phyloP scores from a whole-genome alignment of 768 basidiomycete species.

The Xanthoconium purpureum region DNA sequence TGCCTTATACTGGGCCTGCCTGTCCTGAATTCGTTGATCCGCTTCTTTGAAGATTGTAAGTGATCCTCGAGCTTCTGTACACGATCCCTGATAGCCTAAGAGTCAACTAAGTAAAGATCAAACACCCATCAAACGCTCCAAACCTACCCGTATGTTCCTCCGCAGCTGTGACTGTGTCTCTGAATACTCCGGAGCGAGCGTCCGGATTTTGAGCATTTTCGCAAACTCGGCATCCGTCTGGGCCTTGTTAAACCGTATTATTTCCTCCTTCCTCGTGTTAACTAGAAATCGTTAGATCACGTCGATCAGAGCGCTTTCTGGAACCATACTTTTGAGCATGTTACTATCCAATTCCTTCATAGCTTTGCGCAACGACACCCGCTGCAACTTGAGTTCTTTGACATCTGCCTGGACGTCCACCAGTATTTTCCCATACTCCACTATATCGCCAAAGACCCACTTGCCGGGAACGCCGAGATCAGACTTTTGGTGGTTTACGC shows the following conservation, averaged over 20 bases:
- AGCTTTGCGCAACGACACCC: slow-evolving; percentile 37
- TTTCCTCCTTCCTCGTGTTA: slow-evolving; percentile 79
- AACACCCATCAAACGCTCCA: neutral
- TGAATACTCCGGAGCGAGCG: slow-evolving; percentile 85
- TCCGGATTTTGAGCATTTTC: slow-evolving; percentile 66
- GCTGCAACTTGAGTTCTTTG: slow-evolving; percentile 42
- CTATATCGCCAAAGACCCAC: slow-evolving; percentile 54
- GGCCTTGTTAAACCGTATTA: slow-evolving; percentile 73
- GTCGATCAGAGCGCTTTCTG: neutral
- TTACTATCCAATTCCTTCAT: slow-evolving; percentile 60
- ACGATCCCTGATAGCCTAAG: slow-evolving; percentile 64
- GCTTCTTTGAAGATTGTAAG: slow-evolving; percentile 67
- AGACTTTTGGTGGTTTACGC: slow-evolving; percentile 38
- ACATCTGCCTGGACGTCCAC: slow-evolving; percentile 49
- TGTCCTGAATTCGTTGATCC: slow-evolving; percentile 55
- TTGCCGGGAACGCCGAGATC: slow-evolving; percentile 48
- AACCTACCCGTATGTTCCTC: slow-evolving; percentile 63
- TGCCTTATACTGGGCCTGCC: slow-evolving; percentile 65
- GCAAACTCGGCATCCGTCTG: slow-evolving; percentile 76
- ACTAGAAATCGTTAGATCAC: slow-evolving; percentile 41
- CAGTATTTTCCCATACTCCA: slow-evolving; percentile 43
- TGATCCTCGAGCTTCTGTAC: slow-evolving; percentile 78
- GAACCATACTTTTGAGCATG: slow-evolving; percentile 59
- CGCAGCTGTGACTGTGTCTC: slow-evolving; percentile 80
- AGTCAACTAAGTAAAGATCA: slow-evolving; percentile 4